A percentile compares a stretch with the other conserved stretches of the same genome.
Conservation (phyloP, 2,329 filamentous ascomycete species). For the Fonsecaea monophora region DNA sequence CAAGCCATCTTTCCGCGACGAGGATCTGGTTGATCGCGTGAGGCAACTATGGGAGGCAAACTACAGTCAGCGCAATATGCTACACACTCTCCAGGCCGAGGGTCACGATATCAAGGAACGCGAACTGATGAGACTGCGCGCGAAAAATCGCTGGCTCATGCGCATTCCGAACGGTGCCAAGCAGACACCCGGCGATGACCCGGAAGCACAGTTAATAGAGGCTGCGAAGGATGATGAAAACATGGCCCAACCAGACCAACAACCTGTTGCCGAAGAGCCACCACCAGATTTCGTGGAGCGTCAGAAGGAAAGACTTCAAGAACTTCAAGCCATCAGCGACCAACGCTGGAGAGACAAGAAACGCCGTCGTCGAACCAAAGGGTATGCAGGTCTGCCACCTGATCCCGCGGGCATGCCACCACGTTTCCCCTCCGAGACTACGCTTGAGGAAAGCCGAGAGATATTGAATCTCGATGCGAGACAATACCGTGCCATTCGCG, state of each 20-base stretch:
- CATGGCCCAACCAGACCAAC: conserved; percentile 11
- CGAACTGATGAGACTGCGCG: conserved; percentile 72
- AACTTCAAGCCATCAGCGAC: conserved; percentile 65
- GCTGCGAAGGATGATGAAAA: conserved; percentile 35
- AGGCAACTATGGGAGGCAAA: conserved; percentile 81
- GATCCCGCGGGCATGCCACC: conserved; percentile 69
- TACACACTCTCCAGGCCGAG: conserved; percentile 71
- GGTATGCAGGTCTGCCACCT: conserved; percentile 71
- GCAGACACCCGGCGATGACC: conserved; percentile 34
- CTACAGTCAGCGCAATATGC: conserved; percentile 74
- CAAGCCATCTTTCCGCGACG: conserved; percentile 73
- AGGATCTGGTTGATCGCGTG: conserved; percentile 70
- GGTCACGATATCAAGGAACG: conserved; percentile 75
- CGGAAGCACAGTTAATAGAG: conserved; percentile 42
- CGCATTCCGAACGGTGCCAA: conserved; percentile 67
- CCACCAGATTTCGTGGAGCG: conserved; percentile 59
- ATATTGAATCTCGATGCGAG: conserved; percentile 69
- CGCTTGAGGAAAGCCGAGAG: conserved; percentile 76
- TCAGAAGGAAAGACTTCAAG: conserved; percentile 61
- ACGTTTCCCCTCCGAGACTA: conserved; percentile 82
- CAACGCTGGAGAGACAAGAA: conserved; percentile 70
- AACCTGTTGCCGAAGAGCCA: conserved; percentile 38
- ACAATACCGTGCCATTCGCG: conserved; percentile 69
- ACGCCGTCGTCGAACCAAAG: conserved; percentile 70
- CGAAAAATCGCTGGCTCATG: conserved; percentile 72